A percentile compares a stretch with the other conserved stretches of the same genome.
phyloP scores from a whole-genome alignment of 176 grass and related monocot genomes.

The Miscanthus lutarioriparius region DNA sequence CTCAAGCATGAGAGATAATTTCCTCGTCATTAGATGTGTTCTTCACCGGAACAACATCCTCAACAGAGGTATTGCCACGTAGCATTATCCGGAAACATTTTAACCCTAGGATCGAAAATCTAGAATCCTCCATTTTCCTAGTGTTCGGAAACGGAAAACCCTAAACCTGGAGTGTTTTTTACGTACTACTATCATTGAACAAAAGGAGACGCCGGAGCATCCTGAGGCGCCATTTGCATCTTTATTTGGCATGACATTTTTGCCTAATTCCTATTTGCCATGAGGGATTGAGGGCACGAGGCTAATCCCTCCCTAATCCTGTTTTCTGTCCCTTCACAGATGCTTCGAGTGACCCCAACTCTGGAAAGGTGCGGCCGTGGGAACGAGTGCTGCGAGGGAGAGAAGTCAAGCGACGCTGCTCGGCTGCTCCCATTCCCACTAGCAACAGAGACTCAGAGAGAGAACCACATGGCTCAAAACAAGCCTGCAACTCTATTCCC shows the following conservation, averaged over 20 bases:
- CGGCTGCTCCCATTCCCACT: not conserved
- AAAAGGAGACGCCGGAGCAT: slow-evolving; percentile 8
- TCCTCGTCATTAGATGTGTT: no score
- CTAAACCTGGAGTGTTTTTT: no score
- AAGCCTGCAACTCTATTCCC: slow-evolving; percentile 20
- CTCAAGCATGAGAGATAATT: no score
- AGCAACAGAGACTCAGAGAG: not conserved
- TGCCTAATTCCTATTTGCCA: not conserved
- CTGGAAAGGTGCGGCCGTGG: not conserved
- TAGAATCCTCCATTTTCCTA: no score
- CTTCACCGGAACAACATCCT: no score
- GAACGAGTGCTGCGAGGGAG: not conserved
- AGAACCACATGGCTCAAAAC: slow-evolving; percentile 12
- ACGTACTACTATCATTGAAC: not conserved
- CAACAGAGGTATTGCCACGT: no score
- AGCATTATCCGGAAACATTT: no score
- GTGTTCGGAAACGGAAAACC: no score
- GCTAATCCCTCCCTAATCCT: not conserved
- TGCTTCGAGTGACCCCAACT: not conserved
- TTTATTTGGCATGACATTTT: not conserved
- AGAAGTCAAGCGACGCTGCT: slow-evolving; percentile 3
- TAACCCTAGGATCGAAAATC: no score
- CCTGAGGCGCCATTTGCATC: not conserved
- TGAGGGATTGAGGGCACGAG: not conserved
- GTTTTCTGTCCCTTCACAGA: not conserved